Conservation (phyloP, 2,329 filamentous ascomycete species). For the Alternaria dauci region DNA sequence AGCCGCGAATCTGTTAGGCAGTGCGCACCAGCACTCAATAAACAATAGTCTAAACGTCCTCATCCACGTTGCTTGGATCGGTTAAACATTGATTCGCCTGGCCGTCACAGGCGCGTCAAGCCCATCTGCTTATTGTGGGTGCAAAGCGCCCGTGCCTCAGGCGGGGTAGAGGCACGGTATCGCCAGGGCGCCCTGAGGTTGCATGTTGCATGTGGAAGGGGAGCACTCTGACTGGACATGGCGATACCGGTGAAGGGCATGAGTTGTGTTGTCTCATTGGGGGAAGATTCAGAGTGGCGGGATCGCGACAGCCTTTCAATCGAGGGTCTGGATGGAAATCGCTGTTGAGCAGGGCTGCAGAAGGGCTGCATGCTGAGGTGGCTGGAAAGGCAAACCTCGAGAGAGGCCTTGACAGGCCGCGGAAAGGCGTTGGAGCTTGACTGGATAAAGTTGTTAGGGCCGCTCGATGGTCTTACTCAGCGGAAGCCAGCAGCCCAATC, state of each 20-base stretch:
- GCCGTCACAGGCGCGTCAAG: conserved; percentile 7
- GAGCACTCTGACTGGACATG: conserved; percentile 26
- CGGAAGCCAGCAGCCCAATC: conserved; percentile 18
- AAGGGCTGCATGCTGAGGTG: conserved; percentile 25
- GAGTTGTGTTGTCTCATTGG: conserved; percentile 30
- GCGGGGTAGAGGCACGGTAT: conserved; percentile 31
- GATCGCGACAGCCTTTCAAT: conserved; percentile 12
- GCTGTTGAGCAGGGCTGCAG: conserved; percentile 26
- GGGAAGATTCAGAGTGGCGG: conserved; percentile 25
- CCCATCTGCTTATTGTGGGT: conserved; percentile 30
- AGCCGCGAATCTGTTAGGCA: conserved; percentile 18
- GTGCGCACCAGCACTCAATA: conserved; percentile 22
- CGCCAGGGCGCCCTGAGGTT: conserved; percentile 22
- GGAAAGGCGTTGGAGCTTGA: conserved; percentile 7
- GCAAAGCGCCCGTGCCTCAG: conserved; percentile 26
- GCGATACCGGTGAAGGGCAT: conserved; percentile 30
- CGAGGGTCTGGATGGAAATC: conserved; percentile 13
- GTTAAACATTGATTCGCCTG: conserved; percentile 18
- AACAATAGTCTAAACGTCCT: conserved; percentile 18
- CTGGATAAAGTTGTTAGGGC: conserved; percentile 10
- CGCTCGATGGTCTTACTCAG: conserved; percentile 29
- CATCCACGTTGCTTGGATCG: conserved; percentile 18
- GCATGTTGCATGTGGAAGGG: conserved; percentile 22
- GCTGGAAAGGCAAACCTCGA: conserved; percentile 21
- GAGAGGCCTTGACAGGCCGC: neutral